Evolutionary conservation across 2,329 filamentous ascomycete species (phyloP), one percentile per base, ranked within the genome.

Genomic region (Xylariaceae sp.): DNA sequence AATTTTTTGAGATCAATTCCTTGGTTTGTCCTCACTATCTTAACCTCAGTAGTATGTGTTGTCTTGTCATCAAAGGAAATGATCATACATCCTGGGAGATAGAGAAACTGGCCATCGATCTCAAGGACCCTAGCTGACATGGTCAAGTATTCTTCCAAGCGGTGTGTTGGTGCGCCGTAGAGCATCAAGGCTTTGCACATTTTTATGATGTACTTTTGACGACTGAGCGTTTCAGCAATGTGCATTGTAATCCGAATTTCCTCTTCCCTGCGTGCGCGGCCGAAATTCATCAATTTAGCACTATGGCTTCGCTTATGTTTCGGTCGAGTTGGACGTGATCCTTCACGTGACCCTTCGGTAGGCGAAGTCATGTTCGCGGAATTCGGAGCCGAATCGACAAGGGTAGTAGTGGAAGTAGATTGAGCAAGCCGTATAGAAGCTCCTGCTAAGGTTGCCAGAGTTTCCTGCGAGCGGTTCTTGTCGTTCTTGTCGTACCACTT

Each of bases 31-130:
- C 83, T 77, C 5, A 87, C 83, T 28, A 87, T 80, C 57, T 84
- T 81, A 53, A 87, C 82, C 61, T 87, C 83, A 14, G 82, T 84
- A 1, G 84, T 88, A 57, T 86, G 84, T 0, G 83, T 84, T 0
- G 78, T 72, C 45, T 67, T 71, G 60, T 93, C 89, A 63, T 89
- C 91, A 64, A 97, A 96, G 5, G 90, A 93, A 65, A 96, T 88
- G 51, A 97, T 89, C 92, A 97, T 97, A 65, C 89, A 95, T 0
- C 89, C 89, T 0, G 92, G 91, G 31, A 96, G 83, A 66, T 96
- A 97, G 18, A 96, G 74, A 61, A 94, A 96, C 63, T 96, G 90
- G 6, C 87, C 88, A 59, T 96, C 88, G 14, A 96, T 92, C 69
- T 92, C 89, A 36, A 97, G 79, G 1, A 94, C 89, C n/a, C 89